Evolutionary conservation across 768 basidiomycete species (phyloP).

Genomic region (Termitomyces heimii): DNA sequence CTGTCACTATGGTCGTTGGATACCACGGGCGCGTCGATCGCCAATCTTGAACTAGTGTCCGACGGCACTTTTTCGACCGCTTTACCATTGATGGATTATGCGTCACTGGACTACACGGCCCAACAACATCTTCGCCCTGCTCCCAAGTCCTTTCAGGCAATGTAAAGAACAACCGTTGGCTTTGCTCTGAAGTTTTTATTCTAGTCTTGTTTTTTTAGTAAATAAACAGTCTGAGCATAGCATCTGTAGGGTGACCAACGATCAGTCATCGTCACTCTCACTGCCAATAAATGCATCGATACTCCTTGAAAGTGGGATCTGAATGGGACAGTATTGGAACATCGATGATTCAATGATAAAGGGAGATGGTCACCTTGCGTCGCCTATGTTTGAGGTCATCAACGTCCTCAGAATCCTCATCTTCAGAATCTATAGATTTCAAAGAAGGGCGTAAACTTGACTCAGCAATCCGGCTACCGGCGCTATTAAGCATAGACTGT

Average conservation of each 20-base stretch:
- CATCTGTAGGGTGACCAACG: no score
- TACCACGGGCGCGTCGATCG: slow-evolving; percentile 32
- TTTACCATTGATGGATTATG: slow-evolving; percentile 33
- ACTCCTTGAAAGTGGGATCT: slow-evolving; percentile 32
- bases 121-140: slow-evolving; percentile 28
- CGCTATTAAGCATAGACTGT: slow-evolving; percentile 35
- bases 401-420: slow-evolving; percentile 13
- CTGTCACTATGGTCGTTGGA: slow-evolving; percentile 48
- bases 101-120: slow-evolving; percentile 32
- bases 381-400: slow-evolving; percentile 27
- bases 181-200: neutral
- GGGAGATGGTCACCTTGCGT: slow-evolving; percentile 32
- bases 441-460: neutral
- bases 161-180: slow-evolving; percentile 16
- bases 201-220: neutral
- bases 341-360: neutral
- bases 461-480: slow-evolving; percentile 15
- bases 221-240: neutral
- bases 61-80: slow-evolving; percentile 40
- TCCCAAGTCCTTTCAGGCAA: slow-evolving; percentile 21
- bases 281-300: slow-evolving; percentile 70
- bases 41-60: slow-evolving; percentile 34
- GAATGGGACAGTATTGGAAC: neutral
- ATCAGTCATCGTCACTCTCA: slow-evolving; percentile 62
- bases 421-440: slow-evolving; percentile 18